phyloP scores from a whole-genome alignment of 2,329 filamentous ascomycete genomes.

The Botryosphaeria dothidea region DNA sequence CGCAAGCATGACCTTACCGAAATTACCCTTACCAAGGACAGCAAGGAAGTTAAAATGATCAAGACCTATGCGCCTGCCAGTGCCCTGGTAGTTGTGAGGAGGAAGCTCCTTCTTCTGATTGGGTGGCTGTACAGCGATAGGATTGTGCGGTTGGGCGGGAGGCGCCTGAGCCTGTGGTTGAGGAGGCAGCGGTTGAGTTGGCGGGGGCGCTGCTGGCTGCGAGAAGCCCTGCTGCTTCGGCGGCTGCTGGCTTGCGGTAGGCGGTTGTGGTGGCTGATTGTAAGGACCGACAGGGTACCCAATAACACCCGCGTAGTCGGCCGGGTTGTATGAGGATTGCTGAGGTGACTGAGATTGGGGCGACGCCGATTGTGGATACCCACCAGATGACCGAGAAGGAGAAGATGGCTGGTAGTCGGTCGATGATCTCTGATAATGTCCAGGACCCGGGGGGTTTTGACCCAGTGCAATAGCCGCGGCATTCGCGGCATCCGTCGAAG shows the following conservation, averaged over 20 bases:
- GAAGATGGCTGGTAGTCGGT: slow-evolving; percentile 41
- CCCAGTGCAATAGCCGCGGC: slow-evolving; percentile 52
- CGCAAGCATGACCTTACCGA: slow-evolving; percentile 98
- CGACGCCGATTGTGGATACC: slow-evolving; percentile 40
- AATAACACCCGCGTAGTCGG: slow-evolving; percentile 64
- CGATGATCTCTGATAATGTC: slow-evolving; percentile 45
- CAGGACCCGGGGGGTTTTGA: slow-evolving; percentile 37
- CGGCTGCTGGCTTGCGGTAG: slow-evolving; percentile 31
- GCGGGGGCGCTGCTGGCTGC: slow-evolving; percentile 46
- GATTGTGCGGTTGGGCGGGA: slow-evolving; percentile 33
- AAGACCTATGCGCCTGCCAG: slow-evolving; percentile 82
- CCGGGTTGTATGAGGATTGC: slow-evolving; percentile 72
- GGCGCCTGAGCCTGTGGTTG: slow-evolving; percentile 44
- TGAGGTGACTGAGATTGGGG: slow-evolving; percentile 47
- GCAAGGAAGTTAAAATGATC: slow-evolving; percentile 99
- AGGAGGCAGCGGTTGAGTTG: slow-evolving; percentile 44
- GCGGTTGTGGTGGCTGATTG: slow-evolving; percentile 37
- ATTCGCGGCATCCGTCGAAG: slow-evolving; percentile 48
- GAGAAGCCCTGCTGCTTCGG: slow-evolving; percentile 34
- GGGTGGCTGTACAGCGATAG: slow-evolving; percentile 25
- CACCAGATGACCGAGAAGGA: slow-evolving; percentile 33
- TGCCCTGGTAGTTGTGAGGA: slow-evolving; percentile 67
- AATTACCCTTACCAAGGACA: slow-evolving; percentile 97
- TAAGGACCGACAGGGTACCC: slow-evolving; percentile 32
- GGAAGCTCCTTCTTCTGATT: slow-evolving; percentile 61